Evolutionary conservation across 345 rosid genomes (phyloP), one percentile per base, ranked within the genome.

Genomic region (Gossypium ekmanianum): DNA sequence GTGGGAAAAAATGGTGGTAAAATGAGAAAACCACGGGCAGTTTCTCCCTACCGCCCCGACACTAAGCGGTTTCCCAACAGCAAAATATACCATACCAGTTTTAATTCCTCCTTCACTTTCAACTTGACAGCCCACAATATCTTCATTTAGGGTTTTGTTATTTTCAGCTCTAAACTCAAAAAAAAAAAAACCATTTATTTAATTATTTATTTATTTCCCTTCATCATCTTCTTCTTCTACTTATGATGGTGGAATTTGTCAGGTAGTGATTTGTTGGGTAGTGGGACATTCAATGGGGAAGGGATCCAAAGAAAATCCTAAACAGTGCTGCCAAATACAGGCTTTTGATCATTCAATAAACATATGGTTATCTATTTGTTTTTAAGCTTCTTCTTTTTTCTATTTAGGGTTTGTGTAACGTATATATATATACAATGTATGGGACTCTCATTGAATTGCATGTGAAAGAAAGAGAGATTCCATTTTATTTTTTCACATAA

Each of bases 41-140:
- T 65, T 82, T 84, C 84, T 68, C 81, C 84, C 87, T 57, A 80
- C 80, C 84, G 26, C 44, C 87, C 89, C 84, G 85, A 84, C 89
- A 83, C 64, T 1, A 74, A 70, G 88, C 80, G 83, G 88, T 85
- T 85, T 85, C 41, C 6, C 67, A 17, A 69, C 51, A 48, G 29
- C 61, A 12, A 75, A 6, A 74, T 20, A 24, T 57, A 57, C 2
- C 3, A 9, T 16, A 9, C 27, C 22, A 17, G 57, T 54, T 20
- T 20, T 9, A 57, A 57, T 20, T 57, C 13, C 4, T 1, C 27
- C 27, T 10, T 57, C 61, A 20, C 61, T 57, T 57, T 57, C 81
- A 34, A 44, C 79, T 72, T 74, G 82, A 80, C 82, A 78, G 85
- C 88, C 84, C 88, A 85, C 84, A 81, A 77, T 79, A 79, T 80